Evolutionary conservation across 108 stramenopile genomes (phyloP).

Genomic region (Heterococcus sp.): DNA sequence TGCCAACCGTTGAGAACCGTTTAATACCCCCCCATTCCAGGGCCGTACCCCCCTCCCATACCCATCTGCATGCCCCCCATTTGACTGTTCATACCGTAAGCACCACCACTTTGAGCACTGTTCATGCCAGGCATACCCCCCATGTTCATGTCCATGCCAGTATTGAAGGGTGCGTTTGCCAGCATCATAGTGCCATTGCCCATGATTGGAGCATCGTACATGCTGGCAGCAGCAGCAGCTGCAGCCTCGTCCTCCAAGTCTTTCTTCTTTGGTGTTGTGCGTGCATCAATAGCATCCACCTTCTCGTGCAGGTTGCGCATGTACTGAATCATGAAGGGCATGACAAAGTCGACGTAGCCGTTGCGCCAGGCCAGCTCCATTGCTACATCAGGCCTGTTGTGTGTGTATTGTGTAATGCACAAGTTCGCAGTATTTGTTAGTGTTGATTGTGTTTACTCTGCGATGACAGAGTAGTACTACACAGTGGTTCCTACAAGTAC

Average conservation of each 20-base stretch:
- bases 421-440: neutral
- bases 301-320: slow-evolving; percentile 79
- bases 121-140: neutral
- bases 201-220: slow-evolving; percentile 12
- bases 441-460: neutral
- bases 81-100: neutral
- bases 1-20: too few species aligned
- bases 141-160: slow-evolving; percentile 1
- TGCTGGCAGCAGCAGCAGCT: slow-evolving; percentile 31
- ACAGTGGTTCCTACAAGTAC: too few species aligned
- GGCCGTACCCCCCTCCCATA: slow-evolving; percentile 1
- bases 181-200: slow-evolving; percentile 7
- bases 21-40: neutral
- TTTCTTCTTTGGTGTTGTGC: slow-evolving; percentile 77
- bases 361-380: slow-evolving; percentile 98
- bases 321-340: slow-evolving; percentile 98
- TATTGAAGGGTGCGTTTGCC: slow-evolving; percentile 25
- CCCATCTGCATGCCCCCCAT: slow-evolving; percentile 28
- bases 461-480: too few species aligned
- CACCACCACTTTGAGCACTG: neutral
- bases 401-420: neutral
- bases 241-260: slow-evolving; percentile 61
- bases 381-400: slow-evolving; percentile 94
- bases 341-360: slow-evolving; percentile 91
- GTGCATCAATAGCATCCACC: slow-evolving; percentile 79